A percentile compares a stretch with the other conserved stretches of the same genome.
Evolutionary conservation across 495 filamentous ascomycete species (phyloP).

Genomic region (Xylaria longipes): DNA sequence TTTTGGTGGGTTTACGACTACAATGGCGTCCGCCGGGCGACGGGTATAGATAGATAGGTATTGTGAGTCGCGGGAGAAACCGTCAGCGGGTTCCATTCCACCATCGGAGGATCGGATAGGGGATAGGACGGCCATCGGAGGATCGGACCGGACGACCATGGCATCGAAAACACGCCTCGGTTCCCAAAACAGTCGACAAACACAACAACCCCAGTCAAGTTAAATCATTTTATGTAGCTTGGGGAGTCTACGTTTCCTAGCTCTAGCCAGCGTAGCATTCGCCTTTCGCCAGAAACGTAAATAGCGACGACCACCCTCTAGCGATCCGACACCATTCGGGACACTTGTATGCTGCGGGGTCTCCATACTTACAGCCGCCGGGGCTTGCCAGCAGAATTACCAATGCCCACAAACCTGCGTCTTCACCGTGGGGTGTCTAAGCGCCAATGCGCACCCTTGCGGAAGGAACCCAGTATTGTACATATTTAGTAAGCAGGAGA

Average conservation of each 20-base stretch:
- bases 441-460: not conserved
- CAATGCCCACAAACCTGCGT: conserved; percentile 2
- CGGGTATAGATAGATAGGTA: not conserved
- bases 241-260: not conserved
- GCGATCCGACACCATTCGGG: not conserved
- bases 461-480: not conserved
- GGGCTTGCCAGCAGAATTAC: not conserved
- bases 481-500: not conserved
- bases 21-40: not conserved
- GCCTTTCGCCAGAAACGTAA: not conserved
- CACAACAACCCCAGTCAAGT: not conserved
- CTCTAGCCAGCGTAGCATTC: not conserved
- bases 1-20: not conserved
- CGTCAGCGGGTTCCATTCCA: not conserved
- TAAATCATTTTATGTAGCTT: not conserved
- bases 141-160: not conserved
- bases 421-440: not conserved
- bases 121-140: too few species aligned
- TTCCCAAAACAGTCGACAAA: not conserved
- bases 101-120: not conserved
- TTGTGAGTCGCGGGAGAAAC: not conserved
- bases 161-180: not conserved
- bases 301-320: not conserved
- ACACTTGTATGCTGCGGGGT: not conserved
- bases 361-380: not conserved